These are phyloP conservation scores for Nakazawaea wickerhamii DNA, from an alignment of 805 yeast genomes.

Conservation along the genomic window DNA sequence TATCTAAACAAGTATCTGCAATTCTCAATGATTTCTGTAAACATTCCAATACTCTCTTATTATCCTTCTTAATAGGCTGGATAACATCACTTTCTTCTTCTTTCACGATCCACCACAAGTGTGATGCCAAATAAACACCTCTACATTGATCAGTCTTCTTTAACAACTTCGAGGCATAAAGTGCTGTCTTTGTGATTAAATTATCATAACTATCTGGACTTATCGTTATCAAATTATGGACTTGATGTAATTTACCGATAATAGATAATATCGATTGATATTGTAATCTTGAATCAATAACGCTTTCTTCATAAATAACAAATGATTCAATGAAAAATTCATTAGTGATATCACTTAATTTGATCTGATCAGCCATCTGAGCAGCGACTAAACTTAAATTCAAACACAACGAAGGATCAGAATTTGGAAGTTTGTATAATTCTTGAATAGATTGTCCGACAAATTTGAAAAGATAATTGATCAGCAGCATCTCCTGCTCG, in stretches of 20 bases:
- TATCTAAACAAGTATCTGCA: constrained; percentile 92
- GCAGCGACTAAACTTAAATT: constrained; percentile 63
- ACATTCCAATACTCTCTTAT: constrained; percentile 83
- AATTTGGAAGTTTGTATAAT: constrained; percentile 38
- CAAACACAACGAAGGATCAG: constrained; percentile 29
- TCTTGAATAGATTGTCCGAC: constrained; percentile 67
- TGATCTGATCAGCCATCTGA: constrained; percentile 70
- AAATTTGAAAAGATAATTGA: constrained; percentile 55
- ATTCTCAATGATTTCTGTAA: constrained; percentile 82
- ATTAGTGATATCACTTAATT: constrained; percentile 66
- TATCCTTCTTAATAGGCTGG: constrained; percentile 33
- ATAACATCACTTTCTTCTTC: constrained; percentile 24
- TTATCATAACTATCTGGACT: constrained; percentile 67
- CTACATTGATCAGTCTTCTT: constrained; percentile 95
- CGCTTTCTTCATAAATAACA: constrained; percentile 67
- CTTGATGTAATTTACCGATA: constrained; percentile 37
- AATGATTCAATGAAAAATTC: constrained; percentile 89
- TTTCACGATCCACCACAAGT: constrained; percentile 90
- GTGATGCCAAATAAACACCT: constrained; percentile 81
- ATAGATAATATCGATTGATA: constrained; percentile 43
- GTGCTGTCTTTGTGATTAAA: constrained; percentile 76
- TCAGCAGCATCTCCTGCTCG: constrained; percentile 18
- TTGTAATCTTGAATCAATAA: constrained; percentile 44
- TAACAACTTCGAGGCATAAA: constrained; percentile 81
- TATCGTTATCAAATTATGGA: constrained; percentile 33